Percentiles rank a stretch among this genome's conserved stretches.
Conservation (phyloP, 2,329 filamentous ascomycete genomes). For the Curvularia verruculosa region DNA sequence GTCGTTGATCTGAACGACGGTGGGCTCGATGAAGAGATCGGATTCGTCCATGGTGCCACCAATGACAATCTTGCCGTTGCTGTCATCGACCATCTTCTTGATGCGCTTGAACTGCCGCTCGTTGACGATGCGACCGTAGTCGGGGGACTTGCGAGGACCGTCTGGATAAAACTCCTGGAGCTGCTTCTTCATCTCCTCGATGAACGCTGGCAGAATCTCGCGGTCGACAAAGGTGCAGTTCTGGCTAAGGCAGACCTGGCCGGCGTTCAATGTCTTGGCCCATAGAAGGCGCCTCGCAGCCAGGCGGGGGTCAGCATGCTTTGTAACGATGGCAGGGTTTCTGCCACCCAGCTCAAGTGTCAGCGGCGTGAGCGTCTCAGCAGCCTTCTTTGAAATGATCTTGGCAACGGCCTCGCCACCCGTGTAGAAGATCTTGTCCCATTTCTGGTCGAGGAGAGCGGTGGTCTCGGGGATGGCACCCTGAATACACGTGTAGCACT, state of each 20-base stretch:
- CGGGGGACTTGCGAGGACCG: slow-evolving; percentile 76
- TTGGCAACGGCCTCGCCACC: slow-evolving; percentile 75
- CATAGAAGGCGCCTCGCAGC: slow-evolving; percentile 86
- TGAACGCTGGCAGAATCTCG: slow-evolving; percentile 71
- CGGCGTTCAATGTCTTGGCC: slow-evolving; percentile 85
- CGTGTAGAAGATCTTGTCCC: slow-evolving; percentile 98
- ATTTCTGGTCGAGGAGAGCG: slow-evolving; percentile 82
- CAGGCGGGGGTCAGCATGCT: slow-evolving; percentile 76
- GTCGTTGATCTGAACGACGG: slow-evolving; percentile 82
- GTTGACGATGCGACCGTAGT: slow-evolving; percentile 83
- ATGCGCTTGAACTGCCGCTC: slow-evolving; percentile 77
- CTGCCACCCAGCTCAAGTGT: slow-evolving; percentile 87
- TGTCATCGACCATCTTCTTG: slow-evolving; percentile 88
- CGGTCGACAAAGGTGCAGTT: slow-evolving; percentile 90
- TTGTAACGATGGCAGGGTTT: slow-evolving; percentile 92
- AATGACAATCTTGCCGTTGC: slow-evolving; percentile 81
- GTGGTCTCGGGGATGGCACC: slow-evolving; percentile 82
- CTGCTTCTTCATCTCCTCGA: slow-evolving; percentile 74
- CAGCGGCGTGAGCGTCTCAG: slow-evolving; percentile 73
- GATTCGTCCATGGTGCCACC: slow-evolving; percentile 83
- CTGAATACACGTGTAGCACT: slow-evolving; percentile 78
- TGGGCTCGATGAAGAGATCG: slow-evolving; percentile 86
- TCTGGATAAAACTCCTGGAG: slow-evolving; percentile 82
- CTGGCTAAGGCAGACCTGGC: slow-evolving; percentile 90
- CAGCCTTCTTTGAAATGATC: slow-evolving; percentile 60